Conservation (phyloP, 768 basidiomycete species). For the Botryobasidium botryosum region DNA sequence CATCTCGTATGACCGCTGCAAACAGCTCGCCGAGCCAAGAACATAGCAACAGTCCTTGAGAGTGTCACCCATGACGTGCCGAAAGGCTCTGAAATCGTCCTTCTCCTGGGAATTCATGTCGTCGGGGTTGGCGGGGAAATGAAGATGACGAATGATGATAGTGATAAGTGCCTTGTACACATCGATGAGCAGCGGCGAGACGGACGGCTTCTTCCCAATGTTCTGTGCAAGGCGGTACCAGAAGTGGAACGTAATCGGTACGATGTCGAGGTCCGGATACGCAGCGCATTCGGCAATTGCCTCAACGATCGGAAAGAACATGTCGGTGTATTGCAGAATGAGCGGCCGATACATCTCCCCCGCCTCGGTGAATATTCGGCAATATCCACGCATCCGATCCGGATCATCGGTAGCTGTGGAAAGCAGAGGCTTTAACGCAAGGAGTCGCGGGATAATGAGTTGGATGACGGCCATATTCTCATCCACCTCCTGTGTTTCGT, state of each 20-base stretch:
- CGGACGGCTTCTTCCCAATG: slow-evolving; percentile 56
- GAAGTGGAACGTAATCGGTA: slow-evolving; percentile 94
- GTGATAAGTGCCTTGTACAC: slow-evolving; percentile 73
- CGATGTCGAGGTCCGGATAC: slow-evolving; percentile 86
- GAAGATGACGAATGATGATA: slow-evolving; percentile 77
- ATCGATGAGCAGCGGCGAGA: slow-evolving; percentile 60
- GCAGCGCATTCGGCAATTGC: slow-evolving; percentile 88
- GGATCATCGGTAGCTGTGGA: slow-evolving; percentile 50
- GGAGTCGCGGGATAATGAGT: slow-evolving; percentile 71
- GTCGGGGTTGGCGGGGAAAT: slow-evolving; percentile 63
- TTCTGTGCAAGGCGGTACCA: slow-evolving; percentile 95
- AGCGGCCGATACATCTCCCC: slow-evolving; percentile 90
- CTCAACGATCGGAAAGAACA: slow-evolving; percentile 88
- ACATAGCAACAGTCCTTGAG: slow-evolving; percentile 97
- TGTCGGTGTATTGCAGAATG: slow-evolving; percentile 74
- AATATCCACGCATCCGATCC: slow-evolving; percentile 77
- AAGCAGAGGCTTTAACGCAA: slow-evolving; percentile 50
- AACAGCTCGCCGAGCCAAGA: slow-evolving; percentile 70
- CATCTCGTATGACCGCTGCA: slow-evolving; percentile 64
- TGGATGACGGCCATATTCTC: slow-evolving; percentile 85
- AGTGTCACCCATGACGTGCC: slow-evolving; percentile 98
- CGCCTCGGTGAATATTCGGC: slow-evolving; percentile 89
- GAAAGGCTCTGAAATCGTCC: slow-evolving; percentile 86
- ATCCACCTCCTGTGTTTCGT: slow-evolving; percentile 94
- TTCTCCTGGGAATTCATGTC: slow-evolving; percentile 64